These are phyloP conservation scores for Russula emetica DNA, from an alignment of 768 basidiomycete species.

Conservation along the genomic window DNA sequence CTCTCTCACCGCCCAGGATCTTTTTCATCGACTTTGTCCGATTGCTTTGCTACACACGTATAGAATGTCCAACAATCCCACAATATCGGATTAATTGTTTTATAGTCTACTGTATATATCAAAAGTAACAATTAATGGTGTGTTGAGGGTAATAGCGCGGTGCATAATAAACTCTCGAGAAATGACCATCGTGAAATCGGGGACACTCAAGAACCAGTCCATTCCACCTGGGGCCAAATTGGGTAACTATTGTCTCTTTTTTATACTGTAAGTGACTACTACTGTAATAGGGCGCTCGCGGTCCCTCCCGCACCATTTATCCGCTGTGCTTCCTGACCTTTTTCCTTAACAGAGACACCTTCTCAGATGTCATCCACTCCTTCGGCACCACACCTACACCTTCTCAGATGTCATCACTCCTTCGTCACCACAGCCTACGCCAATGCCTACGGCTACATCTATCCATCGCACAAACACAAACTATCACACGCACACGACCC, in stretches of 20 bases:
- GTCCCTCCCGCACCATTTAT: too few relatives aligned
- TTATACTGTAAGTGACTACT: too few relatives aligned
- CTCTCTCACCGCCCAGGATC: background rate
- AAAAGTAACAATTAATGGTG: background rate
- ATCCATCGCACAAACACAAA: background rate
- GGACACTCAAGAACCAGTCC: too few relatives aligned
- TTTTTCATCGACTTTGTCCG: background rate
- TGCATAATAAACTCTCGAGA: background rate
- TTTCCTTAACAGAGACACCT: too few relatives aligned
- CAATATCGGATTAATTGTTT: background rate
- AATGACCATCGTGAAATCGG: background rate
- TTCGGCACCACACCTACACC: background rate
- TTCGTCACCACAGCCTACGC: slow-evolving; percentile 1
- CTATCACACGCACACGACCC: background rate
- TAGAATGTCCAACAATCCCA: background rate
- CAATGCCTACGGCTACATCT: background rate
- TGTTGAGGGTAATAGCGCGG: background rate
- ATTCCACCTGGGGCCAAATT: too few relatives aligned
- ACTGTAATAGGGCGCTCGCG: background rate
- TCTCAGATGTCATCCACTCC: slow-evolving; percentile 11
- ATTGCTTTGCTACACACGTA: slow-evolving; percentile 5
- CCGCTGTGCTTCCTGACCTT: too few relatives aligned
- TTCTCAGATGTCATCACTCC: slow-evolving; percentile 9
- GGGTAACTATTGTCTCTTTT: too few relatives aligned
- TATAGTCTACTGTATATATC: background rate